Evolutionary conservation across 2,329 filamentous ascomycete species (phyloP).

Genomic region (Zarea fungicola): DNA sequence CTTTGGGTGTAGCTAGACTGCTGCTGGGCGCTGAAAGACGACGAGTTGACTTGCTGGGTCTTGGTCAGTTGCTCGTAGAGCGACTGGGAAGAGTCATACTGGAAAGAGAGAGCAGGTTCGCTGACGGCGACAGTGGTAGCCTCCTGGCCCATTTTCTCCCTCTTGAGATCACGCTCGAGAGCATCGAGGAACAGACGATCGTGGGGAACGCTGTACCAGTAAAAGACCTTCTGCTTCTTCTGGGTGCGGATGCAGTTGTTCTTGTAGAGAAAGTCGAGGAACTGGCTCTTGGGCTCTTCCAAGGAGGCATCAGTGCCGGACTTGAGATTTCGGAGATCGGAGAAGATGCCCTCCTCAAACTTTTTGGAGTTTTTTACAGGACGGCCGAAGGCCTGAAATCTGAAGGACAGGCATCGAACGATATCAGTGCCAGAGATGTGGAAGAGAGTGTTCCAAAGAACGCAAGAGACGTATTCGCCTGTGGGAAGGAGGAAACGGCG

Average conservation of each 20-base stretch:
- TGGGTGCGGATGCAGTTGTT: slow-evolving; percentile 99
- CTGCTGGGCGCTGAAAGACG: slow-evolving; percentile 77
- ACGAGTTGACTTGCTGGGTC: slow-evolving; percentile 97
- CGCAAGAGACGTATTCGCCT: slow-evolving; percentile 97
- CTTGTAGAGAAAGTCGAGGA: slow-evolving; percentile 98
- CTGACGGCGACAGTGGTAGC: slow-evolving; percentile 93
- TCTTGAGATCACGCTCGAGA: slow-evolving; percentile 92
- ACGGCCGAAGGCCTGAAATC: slow-evolving; percentile 96
- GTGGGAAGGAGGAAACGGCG: slow-evolving; percentile 91
- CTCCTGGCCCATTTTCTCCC: slow-evolving; percentile 99
- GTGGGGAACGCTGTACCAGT: slow-evolving; percentile 99
- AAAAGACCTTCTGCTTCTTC: slow-evolving; percentile 99
- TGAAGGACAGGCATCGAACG: slow-evolving; percentile 93
- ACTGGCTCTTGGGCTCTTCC: slow-evolving; percentile 97
- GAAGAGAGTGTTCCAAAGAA: slow-evolving; percentile 97
- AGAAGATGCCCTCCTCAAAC: slow-evolving; percentile 99
- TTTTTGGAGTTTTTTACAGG: slow-evolving; percentile 99
- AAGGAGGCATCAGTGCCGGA: slow-evolving; percentile 96
- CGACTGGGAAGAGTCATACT: slow-evolving; percentile 98
- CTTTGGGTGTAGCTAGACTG: slow-evolving; percentile 63
- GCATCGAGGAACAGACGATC: slow-evolving; percentile 97
- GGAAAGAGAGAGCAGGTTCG: slow-evolving; percentile 95
- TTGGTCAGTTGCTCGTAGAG: slow-evolving; percentile 99
- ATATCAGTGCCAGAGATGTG: slow-evolving; percentile 99
- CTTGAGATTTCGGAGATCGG: slow-evolving; percentile 95